A percentile compares a stretch with the other conserved stretches of the same genome.
phyloP scores from a whole-genome alignment of 2,329 filamentous ascomycete genomes.

The Cyclaneusma minus region DNA sequence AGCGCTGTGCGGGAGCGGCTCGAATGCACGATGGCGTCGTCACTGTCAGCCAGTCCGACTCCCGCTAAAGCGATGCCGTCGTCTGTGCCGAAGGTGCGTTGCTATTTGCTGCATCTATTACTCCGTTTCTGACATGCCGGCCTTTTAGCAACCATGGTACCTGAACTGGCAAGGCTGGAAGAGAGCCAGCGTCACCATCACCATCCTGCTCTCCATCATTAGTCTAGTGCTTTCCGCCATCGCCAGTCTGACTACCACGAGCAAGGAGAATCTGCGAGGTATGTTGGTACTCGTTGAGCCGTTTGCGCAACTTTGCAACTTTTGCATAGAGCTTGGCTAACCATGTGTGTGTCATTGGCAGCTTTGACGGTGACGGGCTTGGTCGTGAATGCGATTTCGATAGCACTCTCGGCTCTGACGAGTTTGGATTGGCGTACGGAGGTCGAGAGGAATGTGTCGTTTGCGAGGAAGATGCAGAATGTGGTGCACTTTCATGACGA shows the following conservation, averaged over 20 bases:
- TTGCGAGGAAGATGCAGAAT: conserved; percentile 9
- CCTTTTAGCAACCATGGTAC: conserved; percentile 8
- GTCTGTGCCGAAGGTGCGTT: no score
- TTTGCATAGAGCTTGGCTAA: conserved; percentile 1
- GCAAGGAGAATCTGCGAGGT: conserved; percentile 5
- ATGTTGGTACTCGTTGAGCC: conserved; percentile 1
- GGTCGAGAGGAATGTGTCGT: conserved; percentile 9
- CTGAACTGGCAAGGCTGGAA: conserved; percentile 13
- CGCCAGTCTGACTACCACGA: conserved; percentile 5
- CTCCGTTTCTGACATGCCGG: no score
- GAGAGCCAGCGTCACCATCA: conserved; percentile 10
- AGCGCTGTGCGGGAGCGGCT: no score
- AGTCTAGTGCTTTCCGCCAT: conserved; percentile 9
- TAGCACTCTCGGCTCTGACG: conserved; percentile 11
- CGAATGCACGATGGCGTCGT: no score
- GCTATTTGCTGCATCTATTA: no score
- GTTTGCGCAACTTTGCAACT: not conserved
- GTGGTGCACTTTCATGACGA: conserved; percentile 10
- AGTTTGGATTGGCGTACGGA: conserved; percentile 13
- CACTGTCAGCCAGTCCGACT: no score
- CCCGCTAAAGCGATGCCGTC: no score
- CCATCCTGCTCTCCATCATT: conserved; percentile 8
- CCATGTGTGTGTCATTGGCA: conserved; percentile 5
- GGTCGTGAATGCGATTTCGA: conserved; percentile 10
- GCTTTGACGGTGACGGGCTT: conserved; percentile 11